Evolutionary conservation across 169 alveolate species (phyloP).

Genomic region (Eimeria tenella): DNA sequence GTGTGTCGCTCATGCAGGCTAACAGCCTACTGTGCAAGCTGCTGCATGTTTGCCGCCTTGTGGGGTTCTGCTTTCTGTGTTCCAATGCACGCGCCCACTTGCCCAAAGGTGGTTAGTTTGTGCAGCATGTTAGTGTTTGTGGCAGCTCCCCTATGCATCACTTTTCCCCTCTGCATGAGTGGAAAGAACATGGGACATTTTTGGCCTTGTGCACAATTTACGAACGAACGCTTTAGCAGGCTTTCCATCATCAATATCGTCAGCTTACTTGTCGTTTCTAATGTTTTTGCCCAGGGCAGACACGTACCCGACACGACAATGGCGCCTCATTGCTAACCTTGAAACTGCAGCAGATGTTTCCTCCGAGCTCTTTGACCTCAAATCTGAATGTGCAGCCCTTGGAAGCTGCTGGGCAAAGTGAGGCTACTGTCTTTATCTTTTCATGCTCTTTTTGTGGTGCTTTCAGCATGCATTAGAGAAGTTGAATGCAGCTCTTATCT

Average conservation of each 20-base stretch:
- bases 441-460: not conserved
- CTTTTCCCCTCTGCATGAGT: no score
- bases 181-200: no score
- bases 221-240: no score
- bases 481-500: not conserved
- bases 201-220: no score
- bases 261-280: not conserved
- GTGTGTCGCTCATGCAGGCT: conserved; percentile 8
- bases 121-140: no score
- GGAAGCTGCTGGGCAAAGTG: conserved; percentile 77
- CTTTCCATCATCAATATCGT: no score
- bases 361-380: conserved; percentile 87
- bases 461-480: not conserved
- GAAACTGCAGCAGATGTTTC: conserved; percentile 85
- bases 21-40: not conserved
- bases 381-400: conserved; percentile 83
- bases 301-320: conserved; percentile 88
- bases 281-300: conserved; percentile 79
- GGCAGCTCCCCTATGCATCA: no score
- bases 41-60: not conserved
- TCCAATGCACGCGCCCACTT: no score
- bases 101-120: no score
- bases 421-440: not conserved
- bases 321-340: conserved; percentile 87
- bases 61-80: not conserved